Evolutionary conservation across 345 rosid genomes (phyloP).

Genomic region (Salix udensis): DNA sequence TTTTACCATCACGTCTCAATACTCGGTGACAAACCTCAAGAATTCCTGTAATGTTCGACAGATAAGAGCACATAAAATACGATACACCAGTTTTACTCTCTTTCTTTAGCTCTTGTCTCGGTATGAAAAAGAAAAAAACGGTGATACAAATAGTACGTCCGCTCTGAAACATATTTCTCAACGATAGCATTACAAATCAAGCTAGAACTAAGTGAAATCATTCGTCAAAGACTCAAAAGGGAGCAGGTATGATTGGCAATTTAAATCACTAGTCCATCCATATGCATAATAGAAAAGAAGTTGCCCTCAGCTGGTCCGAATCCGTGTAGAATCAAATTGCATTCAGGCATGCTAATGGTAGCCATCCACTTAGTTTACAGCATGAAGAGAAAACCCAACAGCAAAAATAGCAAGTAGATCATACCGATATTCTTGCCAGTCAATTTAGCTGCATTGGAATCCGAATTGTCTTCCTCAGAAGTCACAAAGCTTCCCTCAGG

Average conservation of each 20-base stretch:
- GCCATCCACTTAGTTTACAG: conserved; percentile 18
- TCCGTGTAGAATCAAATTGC: not conserved
- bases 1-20: too few species aligned
- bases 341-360: not conserved
- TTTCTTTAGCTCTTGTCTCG: not conserved
- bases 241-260: not conserved
- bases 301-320: not conserved
- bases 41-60: not conserved
- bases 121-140: not conserved
- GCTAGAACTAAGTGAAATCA: not conserved
- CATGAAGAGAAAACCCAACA: conserved; percentile 26
- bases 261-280: not conserved
- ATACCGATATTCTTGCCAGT: conserved; percentile 18
- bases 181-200: not conserved
- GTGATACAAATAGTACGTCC: not conserved
- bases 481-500: conserved; percentile 62
- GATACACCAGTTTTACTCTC: not conserved
- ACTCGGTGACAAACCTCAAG: too few species aligned
- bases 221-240: not conserved
- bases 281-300: too few species aligned
- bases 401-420: conserved; percentile 28
- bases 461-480: not conserved
- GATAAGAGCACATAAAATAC: not conserved
- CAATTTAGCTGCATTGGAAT: conserved; percentile 25
- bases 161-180: not conserved